Evolutionary conservation across 768 basidiomycete species (phyloP).

Genomic region (Gloeophyllum trabeum): DNA sequence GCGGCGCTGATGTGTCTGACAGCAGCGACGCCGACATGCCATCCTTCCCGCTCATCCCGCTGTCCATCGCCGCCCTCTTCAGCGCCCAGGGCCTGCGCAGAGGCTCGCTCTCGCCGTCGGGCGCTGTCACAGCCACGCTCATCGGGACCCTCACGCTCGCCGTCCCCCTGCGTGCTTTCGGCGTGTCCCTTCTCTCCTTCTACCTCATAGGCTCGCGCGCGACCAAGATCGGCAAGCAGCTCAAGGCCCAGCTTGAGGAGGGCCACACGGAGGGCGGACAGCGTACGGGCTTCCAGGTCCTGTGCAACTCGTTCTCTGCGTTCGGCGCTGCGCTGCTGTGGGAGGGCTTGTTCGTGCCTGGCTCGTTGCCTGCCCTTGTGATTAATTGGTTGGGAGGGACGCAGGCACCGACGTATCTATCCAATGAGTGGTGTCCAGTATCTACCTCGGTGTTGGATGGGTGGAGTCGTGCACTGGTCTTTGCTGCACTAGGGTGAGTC

Average conservation of each 20-base stretch:
- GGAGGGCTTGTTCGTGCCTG: constrained; percentile 46
- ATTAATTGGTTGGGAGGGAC: constrained; percentile 7
- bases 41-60: constrained; percentile 27
- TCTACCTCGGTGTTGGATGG: constrained; percentile 30
- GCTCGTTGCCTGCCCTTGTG: constrained; percentile 16
- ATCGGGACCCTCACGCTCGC: constrained; percentile 69
- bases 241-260: constrained; percentile 69
- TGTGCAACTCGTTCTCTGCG: constrained; percentile 69
- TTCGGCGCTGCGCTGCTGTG: constrained; percentile 49
- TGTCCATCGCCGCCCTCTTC: constrained; percentile 39
- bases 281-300: constrained; percentile 69
- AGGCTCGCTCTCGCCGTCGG: constrained; percentile 65
- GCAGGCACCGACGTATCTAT: constrained; percentile 20
- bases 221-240: constrained; percentile 75
- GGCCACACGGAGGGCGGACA: constrained; percentile 69
- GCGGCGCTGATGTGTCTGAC: no score
- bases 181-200: constrained; percentile 58
- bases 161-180: constrained; percentile 54
- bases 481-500: constrained; percentile 54
- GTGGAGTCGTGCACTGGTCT: constrained; percentile 51
- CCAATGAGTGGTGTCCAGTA: constrained; percentile 51
- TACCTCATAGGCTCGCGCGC: constrained; percentile 76
- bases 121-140: constrained; percentile 65
- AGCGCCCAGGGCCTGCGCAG: constrained; percentile 62
- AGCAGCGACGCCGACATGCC: no score